Conservation (phyloP, 768 basidiomycete species). For the Dendrothele bispora region DNA sequence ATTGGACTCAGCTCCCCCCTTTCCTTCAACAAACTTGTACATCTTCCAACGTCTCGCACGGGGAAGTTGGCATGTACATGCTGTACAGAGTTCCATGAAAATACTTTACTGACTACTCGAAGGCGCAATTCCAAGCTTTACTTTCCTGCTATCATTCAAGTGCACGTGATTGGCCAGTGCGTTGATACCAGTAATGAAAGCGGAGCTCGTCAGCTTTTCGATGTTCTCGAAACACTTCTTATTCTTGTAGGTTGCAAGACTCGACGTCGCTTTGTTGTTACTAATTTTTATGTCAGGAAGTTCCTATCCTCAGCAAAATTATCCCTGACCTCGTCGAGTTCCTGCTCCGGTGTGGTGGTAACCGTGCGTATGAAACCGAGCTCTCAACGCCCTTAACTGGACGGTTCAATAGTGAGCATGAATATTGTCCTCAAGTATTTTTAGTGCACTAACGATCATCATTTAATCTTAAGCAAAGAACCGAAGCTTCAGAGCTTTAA, state of each 20-base stretch:
- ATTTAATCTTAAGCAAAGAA: conserved; percentile 72
- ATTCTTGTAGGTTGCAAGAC: conserved; percentile 65
- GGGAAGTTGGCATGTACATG: conserved; percentile 90
- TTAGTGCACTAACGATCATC: background rate
- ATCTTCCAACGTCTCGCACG: conserved; percentile 66
- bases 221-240: conserved; percentile 92
- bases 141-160: conserved; percentile 86
- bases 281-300: conserved; percentile 57
- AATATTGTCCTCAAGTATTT: background rate
- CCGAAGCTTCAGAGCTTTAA: conserved; percentile 85
- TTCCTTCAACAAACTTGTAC: conserved; percentile 79
- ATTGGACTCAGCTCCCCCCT: conserved; percentile 86
- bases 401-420: conserved; percentile 85
- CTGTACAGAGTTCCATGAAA: conserved; percentile 89
- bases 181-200: conserved; percentile 78
- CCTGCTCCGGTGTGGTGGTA: conserved; percentile 81
- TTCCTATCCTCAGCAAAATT: conserved; percentile 87
- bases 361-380: conserved; percentile 70
- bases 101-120: conserved; percentile 73
- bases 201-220: conserved; percentile 85
- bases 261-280: conserved; percentile 1
- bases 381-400: conserved; percentile 95
- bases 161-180: conserved; percentile 81
- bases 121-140: conserved; percentile 86
- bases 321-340: conserved; percentile 86